Evolutionary conservation across 371 early-diverging fungal genomes (phyloP).

Genomic region (Lichtheimia ramosa): DNA sequence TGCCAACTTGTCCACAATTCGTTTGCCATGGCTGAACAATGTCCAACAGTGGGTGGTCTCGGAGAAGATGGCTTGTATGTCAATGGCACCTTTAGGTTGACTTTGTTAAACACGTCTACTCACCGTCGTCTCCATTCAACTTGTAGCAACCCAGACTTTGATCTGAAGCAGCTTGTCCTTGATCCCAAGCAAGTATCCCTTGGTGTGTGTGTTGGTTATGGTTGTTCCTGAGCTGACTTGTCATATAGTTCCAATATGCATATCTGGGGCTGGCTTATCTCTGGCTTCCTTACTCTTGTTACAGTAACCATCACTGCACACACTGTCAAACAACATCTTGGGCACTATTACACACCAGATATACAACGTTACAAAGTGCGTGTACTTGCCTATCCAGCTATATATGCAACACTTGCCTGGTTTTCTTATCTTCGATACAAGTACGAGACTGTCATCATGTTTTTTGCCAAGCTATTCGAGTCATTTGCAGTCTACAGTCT

Average conservation of each 20-base stretch:
- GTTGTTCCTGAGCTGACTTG: background rate
- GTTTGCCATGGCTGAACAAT: background rate
- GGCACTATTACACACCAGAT: constrained; percentile 39
- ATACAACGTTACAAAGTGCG: constrained; percentile 54
- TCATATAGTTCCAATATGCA: constrained; percentile 37
- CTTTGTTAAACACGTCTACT: background rate
- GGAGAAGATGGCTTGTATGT: background rate
- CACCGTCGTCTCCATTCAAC: background rate
- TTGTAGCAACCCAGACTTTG: constrained; percentile 7
- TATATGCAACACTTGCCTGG: constrained; percentile 46
- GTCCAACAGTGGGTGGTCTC: background rate
- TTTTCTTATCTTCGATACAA: constrained; percentile 47
- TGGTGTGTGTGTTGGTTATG: background rate
- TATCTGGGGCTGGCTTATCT: constrained; percentile 47
- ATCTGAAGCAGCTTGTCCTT: constrained; percentile 7
- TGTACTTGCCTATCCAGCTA: constrained; percentile 44
- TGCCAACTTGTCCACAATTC: too few relatives aligned
- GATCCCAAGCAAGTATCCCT: constrained; percentile 4
- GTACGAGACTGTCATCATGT: constrained; percentile 46
- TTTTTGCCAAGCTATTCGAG: constrained; percentile 47
- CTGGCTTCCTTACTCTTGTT: constrained; percentile 28
- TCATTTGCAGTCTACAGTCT: constrained; percentile 52
- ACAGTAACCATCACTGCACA: constrained; percentile 32
- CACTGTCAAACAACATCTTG: constrained; percentile 36
- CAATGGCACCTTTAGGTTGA: background rate